Base-by-base conservation (phyloP, 805 yeast species). In the Metschnikowia peoriensis region DNA sequence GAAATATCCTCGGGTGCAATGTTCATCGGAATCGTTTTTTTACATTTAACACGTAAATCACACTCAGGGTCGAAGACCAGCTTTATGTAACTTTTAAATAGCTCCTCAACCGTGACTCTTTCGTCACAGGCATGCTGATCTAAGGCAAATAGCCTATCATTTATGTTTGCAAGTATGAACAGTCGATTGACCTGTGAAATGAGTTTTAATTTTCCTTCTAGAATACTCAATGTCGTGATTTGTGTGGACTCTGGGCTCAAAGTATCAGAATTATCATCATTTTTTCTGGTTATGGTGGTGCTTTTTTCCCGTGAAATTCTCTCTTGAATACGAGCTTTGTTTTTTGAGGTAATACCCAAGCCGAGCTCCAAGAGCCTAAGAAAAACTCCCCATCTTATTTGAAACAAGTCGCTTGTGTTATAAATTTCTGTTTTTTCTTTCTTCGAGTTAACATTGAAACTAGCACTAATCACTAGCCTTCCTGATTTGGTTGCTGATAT, bases 61-160 rank as follows among this genome's bases (percentile, higher is more conserved):
- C 63, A 32, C 5, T 14, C n/a, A 3, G 50, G 61, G 12, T 65
- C 65, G 6, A 63, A 37, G 0, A 67, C 71, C 9, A 56, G 54
- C 6, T 53, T 42, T 2, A 81, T 60, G 49, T 74, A 71, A 2
- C 72, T 73, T 35, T 63, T 56, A n/a, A 81, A 67, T 11, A 77
- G 60, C 1, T 53, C 47, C 59, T 90, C 97, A 1, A 86, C 78
- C 44, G 73, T 72, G 0, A 88, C 73, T 50, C 97, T 67, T 63
- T 90, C 96, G 67, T 88, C 96, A 49, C 86, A 82, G 0, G 96
- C 96, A 71, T 90, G 97, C 61, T 89, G 97, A 63, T 90, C 97
- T 6, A 87, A 60, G 17, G 81, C 65, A 14, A 81, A 58, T 0
- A 61, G 43, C n/a, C 44, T 27, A 0, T 63, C 39, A 9, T 45